These are phyloP conservation scores for Eruca vesicaria DNA, from an alignment of 441 rosid species.

Conservation along the genomic window DNA sequence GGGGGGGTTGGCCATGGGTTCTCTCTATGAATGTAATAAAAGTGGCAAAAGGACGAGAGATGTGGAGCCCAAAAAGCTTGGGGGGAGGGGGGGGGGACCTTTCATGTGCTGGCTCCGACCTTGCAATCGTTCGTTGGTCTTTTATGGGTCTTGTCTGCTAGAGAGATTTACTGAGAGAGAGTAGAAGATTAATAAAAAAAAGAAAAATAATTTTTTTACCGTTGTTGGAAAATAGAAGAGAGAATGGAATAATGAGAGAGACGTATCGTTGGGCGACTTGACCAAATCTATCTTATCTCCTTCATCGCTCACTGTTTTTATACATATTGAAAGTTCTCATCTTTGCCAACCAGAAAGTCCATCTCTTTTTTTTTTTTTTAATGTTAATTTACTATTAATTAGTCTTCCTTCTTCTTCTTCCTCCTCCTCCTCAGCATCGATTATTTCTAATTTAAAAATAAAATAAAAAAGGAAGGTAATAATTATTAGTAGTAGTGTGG, in stretches of 20 bases:
- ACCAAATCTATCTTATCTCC: not conserved
- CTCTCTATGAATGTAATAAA: not conserved
- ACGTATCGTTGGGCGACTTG: not conserved
- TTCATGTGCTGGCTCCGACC: slow-evolving; percentile 78
- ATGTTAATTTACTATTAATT: not conserved
- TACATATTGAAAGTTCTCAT: not conserved
- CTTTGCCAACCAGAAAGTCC: not conserved
- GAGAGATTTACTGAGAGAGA: too few relatives aligned
- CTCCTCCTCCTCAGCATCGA: not conserved
- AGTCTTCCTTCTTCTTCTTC: not conserved
- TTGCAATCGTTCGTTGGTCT: slow-evolving; percentile 53
- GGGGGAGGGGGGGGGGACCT: slow-evolving; percentile 40
- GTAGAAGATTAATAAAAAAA: not conserved
- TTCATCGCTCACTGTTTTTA: not conserved
- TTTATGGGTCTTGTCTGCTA: slow-evolving; percentile 62
- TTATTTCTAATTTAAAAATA: not conserved
- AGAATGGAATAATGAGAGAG: not conserved
- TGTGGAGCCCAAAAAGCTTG: slow-evolving; percentile 58
- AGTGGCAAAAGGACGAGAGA: not conserved
- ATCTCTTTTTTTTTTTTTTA: not conserved
- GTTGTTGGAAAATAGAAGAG: not conserved
- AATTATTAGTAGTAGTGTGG: not conserved
- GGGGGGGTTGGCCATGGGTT: not conserved
- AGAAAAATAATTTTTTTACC: too few relatives aligned
- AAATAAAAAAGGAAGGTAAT: not conserved